Conservation (phyloP, 169 alveolate species). For the Plasmodium chabaudi region DNA sequence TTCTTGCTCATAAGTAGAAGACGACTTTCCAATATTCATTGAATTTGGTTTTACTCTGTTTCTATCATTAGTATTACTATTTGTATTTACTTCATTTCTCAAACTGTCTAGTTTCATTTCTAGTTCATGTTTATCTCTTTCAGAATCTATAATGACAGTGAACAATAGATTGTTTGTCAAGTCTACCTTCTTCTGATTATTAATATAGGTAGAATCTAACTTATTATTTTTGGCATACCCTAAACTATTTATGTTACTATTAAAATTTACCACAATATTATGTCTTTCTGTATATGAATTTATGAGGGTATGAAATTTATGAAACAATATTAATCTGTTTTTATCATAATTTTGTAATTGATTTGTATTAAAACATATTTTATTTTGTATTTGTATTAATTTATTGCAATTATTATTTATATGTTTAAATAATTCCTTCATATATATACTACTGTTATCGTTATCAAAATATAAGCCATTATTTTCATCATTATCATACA, state of each 20-base stretch:
- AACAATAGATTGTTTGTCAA: slow-evolving; percentile 42
- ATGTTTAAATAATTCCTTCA: slow-evolving; percentile 14
- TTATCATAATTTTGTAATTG: slow-evolving; percentile 12
- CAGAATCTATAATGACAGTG: slow-evolving; percentile 31
- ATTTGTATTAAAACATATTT: slow-evolving; percentile 4
- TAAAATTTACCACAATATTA: slow-evolving; percentile 17
- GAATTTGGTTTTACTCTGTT: not conserved
- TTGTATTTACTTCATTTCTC: not conserved
- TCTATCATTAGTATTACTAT: not conserved
- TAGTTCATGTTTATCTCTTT: slow-evolving; percentile 18
- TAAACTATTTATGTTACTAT: not conserved
- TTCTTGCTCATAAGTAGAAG: not conserved
- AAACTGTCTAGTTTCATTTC: slow-evolving; percentile 3
- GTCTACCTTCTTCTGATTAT: slow-evolving; percentile 21
- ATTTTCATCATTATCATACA: slow-evolving; percentile 2
- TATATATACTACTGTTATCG: slow-evolving; percentile 1
- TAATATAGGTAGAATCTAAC: not conserved
- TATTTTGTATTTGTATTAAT: slow-evolving; percentile 55
- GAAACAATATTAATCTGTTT: slow-evolving; percentile 16
- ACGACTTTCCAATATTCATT: not conserved
- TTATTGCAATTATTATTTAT: slow-evolving; percentile 39
- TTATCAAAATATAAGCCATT: slow-evolving; percentile 18
- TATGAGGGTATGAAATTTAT: slow-evolving; percentile 11
- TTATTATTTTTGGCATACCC: not conserved
- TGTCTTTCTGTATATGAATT: slow-evolving; percentile 47